Evolutionary conservation across 176 grass and related monocot genomes (phyloP).

Genomic region (Juncus effusus): DNA sequence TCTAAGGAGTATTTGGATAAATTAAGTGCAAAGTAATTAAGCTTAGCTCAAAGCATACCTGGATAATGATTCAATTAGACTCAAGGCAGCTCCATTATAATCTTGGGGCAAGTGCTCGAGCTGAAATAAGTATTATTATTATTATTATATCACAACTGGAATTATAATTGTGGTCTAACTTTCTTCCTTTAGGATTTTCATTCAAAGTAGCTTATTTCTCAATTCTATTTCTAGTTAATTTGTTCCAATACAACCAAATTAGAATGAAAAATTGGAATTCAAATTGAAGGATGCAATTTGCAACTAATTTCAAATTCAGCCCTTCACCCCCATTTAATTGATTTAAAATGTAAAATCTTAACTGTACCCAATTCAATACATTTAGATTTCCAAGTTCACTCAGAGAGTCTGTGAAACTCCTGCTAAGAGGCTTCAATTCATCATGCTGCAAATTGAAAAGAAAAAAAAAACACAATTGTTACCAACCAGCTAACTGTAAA

Average conservation of each 20-base stretch:
- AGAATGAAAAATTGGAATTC: not conserved
- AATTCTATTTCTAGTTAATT: not conserved
- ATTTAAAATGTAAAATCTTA: constrained; percentile 29
- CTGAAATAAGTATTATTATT: constrained; percentile 49
- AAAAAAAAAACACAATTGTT: constrained; percentile 9
- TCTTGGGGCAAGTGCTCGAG: constrained; percentile 70
- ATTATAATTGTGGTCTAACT: too few relatives aligned
- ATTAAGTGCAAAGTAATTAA: constrained; percentile 13
- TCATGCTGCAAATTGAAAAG: constrained; percentile 66
- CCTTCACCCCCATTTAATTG: not conserved
- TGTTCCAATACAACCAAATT: not conserved
- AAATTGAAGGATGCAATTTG: not conserved
- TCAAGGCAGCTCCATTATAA: constrained; percentile 89
- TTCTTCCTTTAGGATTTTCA: not conserved
- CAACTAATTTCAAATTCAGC: not conserved
- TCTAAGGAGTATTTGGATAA: not conserved
- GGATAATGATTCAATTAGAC: constrained; percentile 89
- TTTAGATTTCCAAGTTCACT: constrained; percentile 98
- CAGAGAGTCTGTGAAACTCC: constrained; percentile 83
- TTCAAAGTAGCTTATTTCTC: not conserved
- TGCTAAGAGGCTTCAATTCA: constrained; percentile 87
- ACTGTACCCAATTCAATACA: constrained; percentile 56
- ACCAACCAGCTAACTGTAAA: not conserved
- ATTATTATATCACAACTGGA: constrained; percentile 8
- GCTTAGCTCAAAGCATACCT: constrained; percentile 54